These are phyloP conservation scores for Nemania serpens DNA, from an alignment of 2,329 filamentous ascomycete genomes.

Conservation along the genomic window DNA sequence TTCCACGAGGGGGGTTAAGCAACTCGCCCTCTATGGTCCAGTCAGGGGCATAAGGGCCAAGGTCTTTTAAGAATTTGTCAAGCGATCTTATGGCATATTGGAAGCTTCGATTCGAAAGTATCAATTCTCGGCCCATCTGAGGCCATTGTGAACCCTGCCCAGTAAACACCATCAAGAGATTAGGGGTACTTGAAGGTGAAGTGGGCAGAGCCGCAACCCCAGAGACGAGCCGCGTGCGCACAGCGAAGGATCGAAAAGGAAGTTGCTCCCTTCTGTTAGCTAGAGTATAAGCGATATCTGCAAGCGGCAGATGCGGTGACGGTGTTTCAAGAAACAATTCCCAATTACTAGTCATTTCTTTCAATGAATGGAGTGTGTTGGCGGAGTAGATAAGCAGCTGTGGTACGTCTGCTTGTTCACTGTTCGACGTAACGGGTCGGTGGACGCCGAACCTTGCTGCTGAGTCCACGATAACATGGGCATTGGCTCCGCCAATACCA, in stretches of 20 bases:
- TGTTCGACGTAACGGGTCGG: too few species aligned
- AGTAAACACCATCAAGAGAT: slow-evolving; percentile 31
- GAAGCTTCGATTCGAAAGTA: slow-evolving; percentile 23
- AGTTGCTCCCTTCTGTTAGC: slow-evolving; percentile 23
- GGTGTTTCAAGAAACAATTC: background rate
- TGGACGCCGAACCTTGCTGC: slow-evolving; percentile 4
- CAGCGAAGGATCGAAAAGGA: slow-evolving; percentile 18
- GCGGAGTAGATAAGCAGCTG: slow-evolving; percentile 27
- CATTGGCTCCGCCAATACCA: slow-evolving; percentile 45
- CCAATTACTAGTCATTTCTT: background rate
- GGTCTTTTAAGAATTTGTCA: background rate
- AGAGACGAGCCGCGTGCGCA: background rate
- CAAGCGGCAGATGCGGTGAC: background rate
- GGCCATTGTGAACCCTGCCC: slow-evolving; percentile 36
- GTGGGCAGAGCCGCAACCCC: background rate
- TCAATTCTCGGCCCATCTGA: slow-evolving; percentile 29
- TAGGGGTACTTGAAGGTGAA: background rate
- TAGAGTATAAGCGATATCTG: slow-evolving; percentile 28
- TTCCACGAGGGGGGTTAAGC: background rate
- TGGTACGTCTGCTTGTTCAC: too few species aligned
- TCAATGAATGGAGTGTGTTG: slow-evolving; percentile 16
- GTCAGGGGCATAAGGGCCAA: background rate
- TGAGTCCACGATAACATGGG: slow-evolving; percentile 37
- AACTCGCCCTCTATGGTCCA: slow-evolving; percentile 6
- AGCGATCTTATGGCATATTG: slow-evolving; percentile 15